Base-by-base conservation (phyloP, 116 monocot species). In the Iris pallida region DNA sequence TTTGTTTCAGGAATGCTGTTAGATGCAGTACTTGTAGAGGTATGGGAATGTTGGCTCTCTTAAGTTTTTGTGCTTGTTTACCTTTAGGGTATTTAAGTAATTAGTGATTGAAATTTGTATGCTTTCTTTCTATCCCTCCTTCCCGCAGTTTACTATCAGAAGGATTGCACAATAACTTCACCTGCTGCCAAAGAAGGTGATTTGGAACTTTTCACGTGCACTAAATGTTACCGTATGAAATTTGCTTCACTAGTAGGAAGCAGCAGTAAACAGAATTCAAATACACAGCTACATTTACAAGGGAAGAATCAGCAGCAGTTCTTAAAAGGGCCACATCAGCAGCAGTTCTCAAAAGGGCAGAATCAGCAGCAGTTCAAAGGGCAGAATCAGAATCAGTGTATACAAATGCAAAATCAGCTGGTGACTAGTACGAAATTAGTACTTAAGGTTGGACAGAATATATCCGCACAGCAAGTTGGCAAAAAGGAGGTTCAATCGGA, bases 21-120 rank as follows among this genome's bases (percentile, higher is more conserved):
- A 90, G 61, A 73, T 94, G 90, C 79, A 77, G 20, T 13, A 58
- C 70, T 66, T 94, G 90, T 63, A 83, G 83, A 88, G 94, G 94
- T 94, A 76, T 58, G 58, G 16, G 53, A 57, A 62, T 45, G 16
- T 16, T 47, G 0, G 14, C 49, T n/a, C 17, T 48, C 18, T 63
- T 19, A 12, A 30, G 52, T 68, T 75, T n/a, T 16, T 51, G 16
- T 57, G 15, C 11, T 19, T 61, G 10, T 72, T 30, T 46, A 64
- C 8, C 6, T 64, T 73, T 67, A 17, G 13, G 17, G 47, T 52
- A 52, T 40, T 30, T 44, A 42, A 41, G 61, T 51, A 20, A 15
- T 47, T 65, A 12, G 11, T 7, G 64, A n/a, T n/a, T n/a, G n/a
- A n/a, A 57, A 14, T 67, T 8, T 20, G 20, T 2, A 48, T 13